phyloP scores from a whole-genome alignment of 164 flowering plant species.

The Sextonia rubra region DNA sequence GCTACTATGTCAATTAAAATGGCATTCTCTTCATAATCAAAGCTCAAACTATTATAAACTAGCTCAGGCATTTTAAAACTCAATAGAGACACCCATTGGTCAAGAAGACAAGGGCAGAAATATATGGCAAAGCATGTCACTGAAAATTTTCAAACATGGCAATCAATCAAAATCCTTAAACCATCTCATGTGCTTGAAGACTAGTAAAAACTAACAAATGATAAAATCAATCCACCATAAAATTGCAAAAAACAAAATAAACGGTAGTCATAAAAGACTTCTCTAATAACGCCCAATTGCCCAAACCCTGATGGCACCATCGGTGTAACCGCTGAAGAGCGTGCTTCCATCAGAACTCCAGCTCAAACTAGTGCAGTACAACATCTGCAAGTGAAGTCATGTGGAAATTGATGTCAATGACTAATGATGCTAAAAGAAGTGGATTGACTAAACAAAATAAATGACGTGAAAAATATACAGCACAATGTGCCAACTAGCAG shows the following conservation, averaged over 20 bases:
- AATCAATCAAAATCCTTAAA: not conserved
- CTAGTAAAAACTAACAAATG: not conserved
- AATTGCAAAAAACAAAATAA: not conserved
- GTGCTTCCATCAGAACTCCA: slow-evolving; percentile 82
- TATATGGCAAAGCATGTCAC: too few species aligned
- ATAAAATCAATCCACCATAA: not conserved
- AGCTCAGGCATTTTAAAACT: too few species aligned
- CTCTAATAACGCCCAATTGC: slow-evolving; percentile 53
- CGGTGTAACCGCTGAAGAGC: slow-evolving; percentile 62
- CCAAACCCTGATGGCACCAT: slow-evolving; percentile 68
- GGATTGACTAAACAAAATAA: too few species aligned
- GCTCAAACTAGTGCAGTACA: slow-evolving; percentile 71
- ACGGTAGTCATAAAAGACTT: not conserved
- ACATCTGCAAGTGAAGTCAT: slow-evolving; percentile 27
- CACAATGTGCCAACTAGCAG: too few species aligned
- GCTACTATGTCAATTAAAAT: too few species aligned
- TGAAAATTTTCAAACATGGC: not conserved
- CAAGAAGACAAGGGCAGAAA: too few species aligned
- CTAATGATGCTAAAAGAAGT: too few species aligned
- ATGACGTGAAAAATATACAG: too few species aligned
- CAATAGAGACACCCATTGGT: too few species aligned
- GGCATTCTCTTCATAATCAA: too few species aligned
- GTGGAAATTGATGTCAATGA: not conserved
- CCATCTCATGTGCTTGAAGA: not conserved
- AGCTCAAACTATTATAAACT: too few species aligned